Evolutionary conservation across 2,329 filamentous ascomycete species (phyloP), one percentile per base, ranked within the genome.

Genomic region (Trichocomaceae sp.): DNA sequence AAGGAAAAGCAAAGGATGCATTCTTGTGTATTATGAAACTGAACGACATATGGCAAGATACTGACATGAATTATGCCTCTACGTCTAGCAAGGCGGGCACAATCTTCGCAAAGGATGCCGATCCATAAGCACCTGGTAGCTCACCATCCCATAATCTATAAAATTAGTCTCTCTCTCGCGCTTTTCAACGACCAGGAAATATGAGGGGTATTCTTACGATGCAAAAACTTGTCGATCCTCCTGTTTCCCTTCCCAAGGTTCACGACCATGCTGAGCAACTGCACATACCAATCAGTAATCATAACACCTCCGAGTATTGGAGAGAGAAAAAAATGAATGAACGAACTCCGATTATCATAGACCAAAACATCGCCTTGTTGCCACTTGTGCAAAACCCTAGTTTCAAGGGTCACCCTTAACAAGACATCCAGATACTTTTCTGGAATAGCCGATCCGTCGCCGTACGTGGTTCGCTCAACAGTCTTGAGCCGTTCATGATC

Each of bases 321-420:
- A n/a, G n/a, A n/a, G n/a, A n/a, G n/a, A n/a, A n/a, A n/a, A n/a
- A n/a, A n/a, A n/a, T n/a, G n/a, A n/a, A n/a, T n/a, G n/a, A n/a
- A n/a, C n/a, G n/a, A n/a, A 35, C 31, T 72, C 15, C 75, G 61
- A 60, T 79, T 79, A 59, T 79, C 75, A 62, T 70, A 78, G 0
- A 79, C 74, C 10, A 78, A 63, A 3, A 79, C 73, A 64, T 78
- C 76, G 0, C 75, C 75, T 12, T 64, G 63, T 60, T 77, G 63
- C 76, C 76, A 78, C 48, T 68, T 69, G 60, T 78, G 76, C 52
- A 78, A 59, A n/a, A 79, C 75, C 3, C 75, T 70, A 50, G 78
- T 77, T 57, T 78, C 74, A 55, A 78, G 75, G 13, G 76, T 78
- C 37, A 78, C 31, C 57, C 71, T 64, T 0, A 70, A 70, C 47